phyloP scores from a whole-genome alignment of 441 rosid species.

The Viola pubescens region DNA sequence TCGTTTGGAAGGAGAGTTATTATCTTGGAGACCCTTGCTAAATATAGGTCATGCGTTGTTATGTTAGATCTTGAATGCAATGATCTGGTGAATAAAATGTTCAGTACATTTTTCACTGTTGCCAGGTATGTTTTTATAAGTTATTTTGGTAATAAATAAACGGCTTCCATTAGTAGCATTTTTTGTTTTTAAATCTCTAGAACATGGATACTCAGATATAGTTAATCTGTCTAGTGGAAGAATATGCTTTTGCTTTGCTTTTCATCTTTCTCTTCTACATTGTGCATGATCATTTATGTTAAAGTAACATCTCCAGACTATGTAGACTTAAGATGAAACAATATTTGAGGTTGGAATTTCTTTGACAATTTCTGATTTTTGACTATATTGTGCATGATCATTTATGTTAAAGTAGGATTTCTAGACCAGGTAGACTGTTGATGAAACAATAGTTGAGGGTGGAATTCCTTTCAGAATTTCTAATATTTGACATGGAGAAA shows the following conservation, averaged over 20 bases:
- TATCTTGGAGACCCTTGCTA: slow-evolving; percentile 94
- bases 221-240: neutral
- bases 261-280: neutral
- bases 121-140: slow-evolving; percentile 60
- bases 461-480: no score
- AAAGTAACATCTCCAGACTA: no score
- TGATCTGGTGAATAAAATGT: slow-evolving; percentile 75
- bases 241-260: neutral
- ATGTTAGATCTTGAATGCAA: slow-evolving; percentile 99
- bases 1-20: slow-evolving; percentile 67
- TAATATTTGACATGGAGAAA: neutral
- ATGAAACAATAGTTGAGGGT: no score
- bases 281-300: neutral
- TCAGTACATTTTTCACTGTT: slow-evolving; percentile 78
- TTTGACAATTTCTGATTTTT: no score
- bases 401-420: no score
- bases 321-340: no score
- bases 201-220: no score
- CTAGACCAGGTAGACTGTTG: no score
- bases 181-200: no score
- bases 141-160: neutral
- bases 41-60: slow-evolving; percentile 92
- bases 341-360: no score
- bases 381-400: no score
- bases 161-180: neutral